Evolutionary conservation across 257 asterid species (phyloP).

Genomic region (Cordia subcordata): DNA sequence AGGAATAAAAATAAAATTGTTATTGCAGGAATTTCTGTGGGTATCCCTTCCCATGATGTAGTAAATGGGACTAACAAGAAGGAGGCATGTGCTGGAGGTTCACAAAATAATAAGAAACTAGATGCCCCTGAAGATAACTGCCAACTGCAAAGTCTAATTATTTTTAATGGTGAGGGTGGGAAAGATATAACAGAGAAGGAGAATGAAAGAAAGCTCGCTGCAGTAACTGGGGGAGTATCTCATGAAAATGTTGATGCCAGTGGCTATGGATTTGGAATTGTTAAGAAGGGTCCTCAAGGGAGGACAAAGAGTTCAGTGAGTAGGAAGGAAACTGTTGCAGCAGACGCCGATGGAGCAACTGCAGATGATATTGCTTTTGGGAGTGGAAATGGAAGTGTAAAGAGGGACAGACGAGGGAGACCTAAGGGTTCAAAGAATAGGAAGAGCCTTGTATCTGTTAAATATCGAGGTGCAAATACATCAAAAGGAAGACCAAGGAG

Average conservation of each 20-base stretch:
- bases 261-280: not conserved
- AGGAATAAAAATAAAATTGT: not conserved
- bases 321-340: not conserved
- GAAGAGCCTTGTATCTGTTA: not conserved
- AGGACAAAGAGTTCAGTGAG: too few species aligned
- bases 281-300: not conserved
- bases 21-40: not conserved
- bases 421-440: conserved; percentile 18
- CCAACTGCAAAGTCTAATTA: not conserved
- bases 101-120: not conserved
- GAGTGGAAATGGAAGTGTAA: too few species aligned
- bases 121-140: not conserved
- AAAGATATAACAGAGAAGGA: not conserved
- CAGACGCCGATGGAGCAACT: not conserved
- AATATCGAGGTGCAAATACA: not conserved
- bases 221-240: not conserved
- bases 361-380: not conserved
- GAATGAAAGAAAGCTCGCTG: not conserved
- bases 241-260: not conserved
- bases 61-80: not conserved
- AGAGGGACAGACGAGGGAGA: conserved; percentile 1
- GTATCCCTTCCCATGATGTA: not conserved
- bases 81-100: not conserved
- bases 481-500: conserved; percentile 6
- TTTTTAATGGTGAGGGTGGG: not conserved